Percentiles rank a stretch among this genome's conserved stretches.
These are phyloP conservation scores for Pyrus bretschneideri DNA, from an alignment of 306 rosid species.

Conservation along the genomic window DNA sequence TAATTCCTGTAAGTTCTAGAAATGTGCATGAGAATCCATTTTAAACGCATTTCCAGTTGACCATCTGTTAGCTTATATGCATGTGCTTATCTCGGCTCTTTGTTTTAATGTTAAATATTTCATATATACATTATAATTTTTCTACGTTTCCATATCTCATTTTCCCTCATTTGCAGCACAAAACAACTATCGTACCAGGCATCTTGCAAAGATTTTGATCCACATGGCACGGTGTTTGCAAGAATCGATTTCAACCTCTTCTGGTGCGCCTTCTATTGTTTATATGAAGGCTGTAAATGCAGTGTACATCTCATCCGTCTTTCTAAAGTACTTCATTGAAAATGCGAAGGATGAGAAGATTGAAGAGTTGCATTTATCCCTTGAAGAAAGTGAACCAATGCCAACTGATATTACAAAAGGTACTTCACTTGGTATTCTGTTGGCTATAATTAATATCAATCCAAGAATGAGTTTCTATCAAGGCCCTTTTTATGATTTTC, in stretches of 20 bases:
- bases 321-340: conserved; percentile 82
- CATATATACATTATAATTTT: background rate
- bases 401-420: conserved; percentile 55
- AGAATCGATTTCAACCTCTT: conserved; percentile 57
- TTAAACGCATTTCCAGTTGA: background rate
- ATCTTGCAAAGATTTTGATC: conserved; percentile 87
- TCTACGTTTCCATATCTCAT: background rate
- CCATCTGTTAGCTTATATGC: background rate
- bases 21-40: conserved; percentile 4
- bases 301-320: conserved; percentile 67
- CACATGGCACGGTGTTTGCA: conserved; percentile 80
- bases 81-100: background rate
- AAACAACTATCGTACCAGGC: conserved; percentile 73
- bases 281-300: conserved; percentile 84
- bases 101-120: background rate
- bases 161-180: conserved; percentile 43
- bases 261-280: conserved; percentile 49
- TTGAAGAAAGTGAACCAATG: conserved; percentile 51
- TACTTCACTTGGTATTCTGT: conserved; percentile 14
- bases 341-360: conserved; percentile 40
- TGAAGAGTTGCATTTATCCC: conserved; percentile 51
- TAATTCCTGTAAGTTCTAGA: background rate
- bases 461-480: background rate
- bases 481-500: background rate
- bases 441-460: background rate